phyloP scores from a whole-genome alignment of 306 rosid species.

The Cajanus cajan region DNA sequence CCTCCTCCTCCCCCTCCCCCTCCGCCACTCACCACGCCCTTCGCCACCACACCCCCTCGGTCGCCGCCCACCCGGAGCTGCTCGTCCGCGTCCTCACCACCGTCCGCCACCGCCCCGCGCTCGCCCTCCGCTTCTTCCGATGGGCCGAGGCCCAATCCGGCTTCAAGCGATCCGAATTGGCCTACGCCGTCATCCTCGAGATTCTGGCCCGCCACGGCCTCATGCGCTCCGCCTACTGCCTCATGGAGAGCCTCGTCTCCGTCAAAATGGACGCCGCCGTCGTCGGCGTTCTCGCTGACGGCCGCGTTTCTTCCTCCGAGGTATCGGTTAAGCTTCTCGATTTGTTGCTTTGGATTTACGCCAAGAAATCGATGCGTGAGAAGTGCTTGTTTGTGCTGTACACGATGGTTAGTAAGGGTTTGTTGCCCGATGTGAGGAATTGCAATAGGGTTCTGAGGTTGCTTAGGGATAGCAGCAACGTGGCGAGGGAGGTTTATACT shows the following conservation, averaged over 20 bases:
- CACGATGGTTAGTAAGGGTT: constrained; percentile 55
- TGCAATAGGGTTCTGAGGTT: constrained; percentile 76
- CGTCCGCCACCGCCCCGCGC: constrained; percentile 42
- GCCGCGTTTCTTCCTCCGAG: constrained; percentile 16
- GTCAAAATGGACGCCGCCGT: constrained; percentile 39
- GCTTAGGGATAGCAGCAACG: constrained; percentile 49
- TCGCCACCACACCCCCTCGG: constrained; percentile 13
- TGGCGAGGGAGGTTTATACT: constrained; percentile 51
- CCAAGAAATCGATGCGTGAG: constrained; percentile 52
- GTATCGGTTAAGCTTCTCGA: constrained; percentile 57
- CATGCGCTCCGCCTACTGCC: constrained; percentile 57
- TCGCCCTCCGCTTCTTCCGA: constrained; percentile 67
- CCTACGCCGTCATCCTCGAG: constrained; percentile 55
- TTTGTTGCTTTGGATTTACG: constrained; percentile 51
- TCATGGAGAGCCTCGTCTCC: constrained; percentile 54
- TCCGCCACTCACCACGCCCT: constrained; percentile 39
- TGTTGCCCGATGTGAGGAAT: constrained; percentile 67
- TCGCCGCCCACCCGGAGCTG: constrained; percentile 50
- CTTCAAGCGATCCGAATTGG: constrained; percentile 42
- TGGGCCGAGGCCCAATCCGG: constrained; percentile 63
- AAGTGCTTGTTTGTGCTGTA: constrained; percentile 49
- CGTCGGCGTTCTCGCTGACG: constrained; percentile 42
- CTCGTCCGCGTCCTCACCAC: constrained; percentile 54
- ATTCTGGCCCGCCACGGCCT: constrained; percentile 52
- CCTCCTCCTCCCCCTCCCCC: constrained; percentile 38